phyloP scores from a whole-genome alignment of 495 filamentous ascomycete genomes.

The Cercophora newfieldiana region DNA sequence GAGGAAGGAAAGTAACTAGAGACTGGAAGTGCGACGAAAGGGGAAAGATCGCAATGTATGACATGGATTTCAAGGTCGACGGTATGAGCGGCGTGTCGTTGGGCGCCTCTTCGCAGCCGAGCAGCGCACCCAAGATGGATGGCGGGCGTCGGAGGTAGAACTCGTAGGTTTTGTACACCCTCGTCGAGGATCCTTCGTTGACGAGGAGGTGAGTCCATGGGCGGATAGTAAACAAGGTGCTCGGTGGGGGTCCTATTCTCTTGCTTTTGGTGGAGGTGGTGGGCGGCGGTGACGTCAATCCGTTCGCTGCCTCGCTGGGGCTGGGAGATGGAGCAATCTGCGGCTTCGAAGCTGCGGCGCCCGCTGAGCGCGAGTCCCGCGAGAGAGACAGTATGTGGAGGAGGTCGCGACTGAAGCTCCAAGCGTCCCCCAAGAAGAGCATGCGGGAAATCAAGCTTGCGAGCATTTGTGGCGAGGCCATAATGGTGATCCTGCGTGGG shows the following conservation, averaged over 20 bases:
- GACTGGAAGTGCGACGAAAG: conserved; percentile 38
- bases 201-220: conserved; percentile 45
- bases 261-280: not conserved
- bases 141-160: conserved; percentile 41
- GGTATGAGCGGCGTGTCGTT: conserved; percentile 36
- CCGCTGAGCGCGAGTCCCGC: conserved; percentile 4
- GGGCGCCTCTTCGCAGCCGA: conserved; percentile 36
- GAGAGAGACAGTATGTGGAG: conserved; percentile 48
- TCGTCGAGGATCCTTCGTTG: conserved; percentile 45
- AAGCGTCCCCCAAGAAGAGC: conserved; percentile 40
- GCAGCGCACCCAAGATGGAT: conserved; percentile 40
- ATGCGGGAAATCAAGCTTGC: conserved; percentile 40
- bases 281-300: not conserved
- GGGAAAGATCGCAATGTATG: conserved; percentile 52
- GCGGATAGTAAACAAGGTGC: conserved; percentile 36
- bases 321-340: not conserved
- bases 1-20: conserved; percentile 38
- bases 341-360: not conserved
- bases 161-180: conserved; percentile 40
- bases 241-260: not conserved
- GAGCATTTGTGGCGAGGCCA: conserved; percentile 44
- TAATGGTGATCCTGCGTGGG: conserved; percentile 42
- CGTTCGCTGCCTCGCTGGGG: not conserved
- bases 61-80: conserved; percentile 40
- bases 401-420: conserved; percentile 37